Evolutionary conservation across 1,139 yeast species (phyloP), one percentile per base, ranked within the genome.

Genomic region (Yamadazyma triangularis): DNA sequence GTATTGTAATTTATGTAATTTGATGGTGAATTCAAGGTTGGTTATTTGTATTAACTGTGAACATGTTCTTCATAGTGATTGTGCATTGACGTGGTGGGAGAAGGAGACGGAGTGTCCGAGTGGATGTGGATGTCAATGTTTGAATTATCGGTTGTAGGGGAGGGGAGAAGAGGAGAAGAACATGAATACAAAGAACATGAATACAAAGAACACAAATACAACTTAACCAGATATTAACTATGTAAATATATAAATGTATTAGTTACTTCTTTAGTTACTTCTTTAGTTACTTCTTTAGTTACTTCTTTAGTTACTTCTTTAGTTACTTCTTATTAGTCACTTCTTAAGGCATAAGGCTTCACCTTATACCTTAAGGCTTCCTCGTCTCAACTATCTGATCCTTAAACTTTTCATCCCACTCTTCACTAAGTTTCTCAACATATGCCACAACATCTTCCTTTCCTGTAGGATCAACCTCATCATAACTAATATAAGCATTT

Each of bases 121-220:
- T 36, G 97, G 96, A 0, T 89, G 97, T 59, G 96, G 96, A 0
- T 89, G 97, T 49, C 45, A 54, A 8, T 87, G 96, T 55, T 53
- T 79, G 30, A 58, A 60, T 40, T 40, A 49, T 35, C 31, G 35
- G 33, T 25, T 46, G 23, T 40, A 35, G 16, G n/a, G n/a, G n/a
- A n/a, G n/a, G n/a, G n/a, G n/a, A n/a, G n/a, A n/a, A n/a, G n/a
- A n/a, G n/a, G n/a, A n/a, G n/a, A n/a, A n/a, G n/a, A n/a, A n/a
- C n/a, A n/a, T n/a, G n/a, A n/a, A n/a, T n/a, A n/a, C n/a, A n/a
- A n/a, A n/a, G n/a, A n/a, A n/a, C n/a, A n/a, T n/a, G n/a, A n/a
- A n/a, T n/a, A n/a, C n/a, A n/a, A n/a, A n/a, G n/a, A n/a, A n/a
- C n/a, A n/a, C n/a, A n/a, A n/a, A n/a, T n/a, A n/a, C n/a, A n/a